phyloP scores from a whole-genome alignment of 352 stramenopile species.

The Peronospora destructor region DNA sequence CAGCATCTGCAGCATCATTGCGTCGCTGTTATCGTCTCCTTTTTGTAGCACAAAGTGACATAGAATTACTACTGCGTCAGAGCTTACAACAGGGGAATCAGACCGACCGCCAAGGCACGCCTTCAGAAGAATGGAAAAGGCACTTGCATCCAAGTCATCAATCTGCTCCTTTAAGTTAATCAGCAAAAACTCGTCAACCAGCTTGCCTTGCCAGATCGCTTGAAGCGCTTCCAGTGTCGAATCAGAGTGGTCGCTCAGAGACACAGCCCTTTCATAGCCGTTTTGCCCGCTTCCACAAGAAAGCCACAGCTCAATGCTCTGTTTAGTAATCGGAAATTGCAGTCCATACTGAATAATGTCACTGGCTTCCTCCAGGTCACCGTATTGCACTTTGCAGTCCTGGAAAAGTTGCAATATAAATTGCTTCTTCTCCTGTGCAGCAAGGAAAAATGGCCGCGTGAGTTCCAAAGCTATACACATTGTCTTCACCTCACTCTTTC shows the following conservation, averaged over 20 bases:
- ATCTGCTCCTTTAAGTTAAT: constrained; percentile 71
- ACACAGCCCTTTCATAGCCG: constrained; percentile 11
- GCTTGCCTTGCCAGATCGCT: constrained; percentile 66
- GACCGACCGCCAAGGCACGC: constrained; percentile 44
- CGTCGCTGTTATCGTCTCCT: constrained; percentile 28
- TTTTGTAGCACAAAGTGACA: constrained; percentile 59
- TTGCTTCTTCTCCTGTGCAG: constrained; percentile 49
- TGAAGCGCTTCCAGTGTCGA: constrained; percentile 27
- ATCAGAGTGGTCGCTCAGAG: constrained; percentile 1
- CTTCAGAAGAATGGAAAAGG: constrained; percentile 46
- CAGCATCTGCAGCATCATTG: constrained; percentile 53
- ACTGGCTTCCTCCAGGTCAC: constrained; percentile 49
- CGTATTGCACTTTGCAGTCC: constrained; percentile 60
- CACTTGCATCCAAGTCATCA: constrained; percentile 47
- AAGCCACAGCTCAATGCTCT: constrained; percentile 42
- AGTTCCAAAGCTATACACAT: constrained; percentile 33
- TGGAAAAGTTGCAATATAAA: constrained; percentile 68
- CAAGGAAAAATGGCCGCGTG: constrained; percentile 45
- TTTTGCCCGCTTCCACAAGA: constrained; percentile 51
- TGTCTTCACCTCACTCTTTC: constrained; percentile 16
- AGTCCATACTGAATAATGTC: constrained; percentile 52
- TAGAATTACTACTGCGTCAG: constrained; percentile 65
- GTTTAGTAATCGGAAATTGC: constrained; percentile 42
- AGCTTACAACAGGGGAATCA: constrained; percentile 47
- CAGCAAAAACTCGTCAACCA: constrained; percentile 75